Evolutionary conservation across 2,329 filamentous ascomycete genomes (phyloP).

Genomic region (Dothideomycetidae sp.): DNA sequence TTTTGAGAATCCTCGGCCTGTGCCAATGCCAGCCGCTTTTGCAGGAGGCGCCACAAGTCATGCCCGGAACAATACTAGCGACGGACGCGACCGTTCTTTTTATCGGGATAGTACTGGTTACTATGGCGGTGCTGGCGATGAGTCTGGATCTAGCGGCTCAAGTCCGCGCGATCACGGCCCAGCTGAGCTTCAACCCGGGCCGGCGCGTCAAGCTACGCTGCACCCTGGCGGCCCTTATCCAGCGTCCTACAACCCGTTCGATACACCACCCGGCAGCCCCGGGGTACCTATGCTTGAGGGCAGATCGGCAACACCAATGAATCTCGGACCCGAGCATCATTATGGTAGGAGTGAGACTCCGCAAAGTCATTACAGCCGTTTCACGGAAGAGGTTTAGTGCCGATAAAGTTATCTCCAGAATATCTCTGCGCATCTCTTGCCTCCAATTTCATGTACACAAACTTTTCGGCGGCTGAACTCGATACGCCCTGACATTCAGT

Average conservation of each 20-base stretch:
- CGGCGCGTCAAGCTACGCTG: constrained; percentile 21
- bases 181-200: constrained; percentile 20
- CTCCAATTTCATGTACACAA: no score
- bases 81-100: constrained; percentile 21
- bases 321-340: constrained; percentile 7
- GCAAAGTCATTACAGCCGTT: constrained; percentile 14
- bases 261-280: constrained; percentile 9
- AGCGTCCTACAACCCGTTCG: constrained; percentile 13
- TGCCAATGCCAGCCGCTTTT: constrained; percentile 16
- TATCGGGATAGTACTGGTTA: constrained; percentile 32
- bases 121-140: constrained; percentile 25
- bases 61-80: constrained; percentile 18
- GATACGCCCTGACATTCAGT: no score
- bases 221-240: constrained; percentile 19
- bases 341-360: constrained; percentile 10
- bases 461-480: no score
- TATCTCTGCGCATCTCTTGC: no score
- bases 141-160: constrained; percentile 10
- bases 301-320: constrained; percentile 11
- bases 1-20: constrained; percentile 11
- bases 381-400: constrained; percentile 19
- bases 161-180: constrained; percentile 8
- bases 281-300: constrained; percentile 11
- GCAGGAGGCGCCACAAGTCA: constrained; percentile 7
- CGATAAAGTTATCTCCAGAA: no score